Base-by-base conservation (phyloP, 495 filamentous ascomycete genomes). In the Penicillium macrosclerotiorum region DNA sequence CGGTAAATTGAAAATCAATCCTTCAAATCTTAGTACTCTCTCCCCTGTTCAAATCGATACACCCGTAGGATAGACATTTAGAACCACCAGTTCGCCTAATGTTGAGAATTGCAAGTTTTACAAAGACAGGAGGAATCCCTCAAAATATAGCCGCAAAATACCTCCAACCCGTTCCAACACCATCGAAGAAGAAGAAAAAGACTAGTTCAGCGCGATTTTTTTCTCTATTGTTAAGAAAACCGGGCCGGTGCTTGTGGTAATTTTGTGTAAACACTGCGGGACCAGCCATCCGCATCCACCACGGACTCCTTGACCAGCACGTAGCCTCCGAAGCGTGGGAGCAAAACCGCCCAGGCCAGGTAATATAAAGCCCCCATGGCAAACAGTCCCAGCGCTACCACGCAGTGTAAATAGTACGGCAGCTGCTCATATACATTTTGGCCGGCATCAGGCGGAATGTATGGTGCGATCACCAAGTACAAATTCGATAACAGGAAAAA, bases 371-470 rank as follows among this genome's bases (percentile, higher is more conserved):
- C 79, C 39, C 80, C 81, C 0, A 68, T 29, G 6, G 77, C 49
- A 27, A 85, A 82, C 60, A 81, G 68, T 4, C 57, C 79, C 20
- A 84, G 60, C 0, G 81, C 80, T 3, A 74, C 71, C 9, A 80
- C 80, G 23, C 71, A 76, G 52, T 85, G 82, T 11, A 83, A 78
- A 22, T 77, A 83, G 49, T 85, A 85, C 58, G 80, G 84, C 37
- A 86, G 80, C 25, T 74, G 74, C 2, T 85, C 70, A 42, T 80
- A 76, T 3, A 82, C 81, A 17, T 67, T 79, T n/a, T 74, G 67
- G 3, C 76, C 82, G 0, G 63, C 75, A 8, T 68, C 72, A 0
- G 83, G 83, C 4, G 83, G 82, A 29, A 81, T 79, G 71, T 83
- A 88, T 4, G 83, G 82, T 49, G 82, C 82, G 14, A 82, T 63